A percentile compares a stretch with the other conserved stretches of the same genome.
Evolutionary conservation across 495 filamentous ascomycete species (phyloP).

Genomic region (Rusavskia elegans): DNA sequence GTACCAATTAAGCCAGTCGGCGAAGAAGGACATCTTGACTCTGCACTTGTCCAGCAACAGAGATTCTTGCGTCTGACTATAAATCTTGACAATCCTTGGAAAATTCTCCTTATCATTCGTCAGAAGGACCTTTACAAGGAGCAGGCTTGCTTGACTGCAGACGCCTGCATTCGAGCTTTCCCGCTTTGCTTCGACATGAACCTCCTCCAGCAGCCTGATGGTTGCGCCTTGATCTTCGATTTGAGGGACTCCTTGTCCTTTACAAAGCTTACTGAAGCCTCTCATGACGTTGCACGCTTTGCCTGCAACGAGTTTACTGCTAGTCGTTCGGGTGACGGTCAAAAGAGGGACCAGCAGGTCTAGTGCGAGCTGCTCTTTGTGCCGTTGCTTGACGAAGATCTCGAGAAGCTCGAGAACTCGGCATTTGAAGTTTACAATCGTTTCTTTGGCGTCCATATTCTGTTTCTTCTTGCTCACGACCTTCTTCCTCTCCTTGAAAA

Average conservation of each 20-base stretch:
- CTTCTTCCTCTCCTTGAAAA: conserved; percentile 62
- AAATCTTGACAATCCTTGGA: conserved; percentile 35
- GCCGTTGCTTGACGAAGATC: conserved; percentile 71
- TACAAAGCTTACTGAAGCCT: conserved; percentile 53
- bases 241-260: conserved; percentile 33
- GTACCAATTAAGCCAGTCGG: conserved; percentile 55
- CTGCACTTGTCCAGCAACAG: conserved; percentile 37
- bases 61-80: conserved; percentile 35
- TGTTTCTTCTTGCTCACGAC: conserved; percentile 53
- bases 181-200: conserved; percentile 58
- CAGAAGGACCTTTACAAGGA: conserved; percentile 45
- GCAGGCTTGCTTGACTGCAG: conserved; percentile 47
- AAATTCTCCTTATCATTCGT: conserved; percentile 32
- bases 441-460: conserved; percentile 71
- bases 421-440: conserved; percentile 89
- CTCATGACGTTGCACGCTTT: conserved; percentile 55
- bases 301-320: conserved; percentile 53
- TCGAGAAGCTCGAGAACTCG: conserved; percentile 76
- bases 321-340: conserved; percentile 40
- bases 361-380: conserved; percentile 46
- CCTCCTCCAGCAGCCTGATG: conserved; percentile 41
- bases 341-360: conserved; percentile 53
- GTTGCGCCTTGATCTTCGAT: conserved; percentile 21
- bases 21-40: conserved; percentile 47
- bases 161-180: conserved; percentile 39